Percentiles rank a stretch among this genome's conserved stretches.
These are phyloP conservation scores for Panicum miliaceum DNA, from an alignment of 176 grass and related monocot species.

Conservation along the genomic window DNA sequence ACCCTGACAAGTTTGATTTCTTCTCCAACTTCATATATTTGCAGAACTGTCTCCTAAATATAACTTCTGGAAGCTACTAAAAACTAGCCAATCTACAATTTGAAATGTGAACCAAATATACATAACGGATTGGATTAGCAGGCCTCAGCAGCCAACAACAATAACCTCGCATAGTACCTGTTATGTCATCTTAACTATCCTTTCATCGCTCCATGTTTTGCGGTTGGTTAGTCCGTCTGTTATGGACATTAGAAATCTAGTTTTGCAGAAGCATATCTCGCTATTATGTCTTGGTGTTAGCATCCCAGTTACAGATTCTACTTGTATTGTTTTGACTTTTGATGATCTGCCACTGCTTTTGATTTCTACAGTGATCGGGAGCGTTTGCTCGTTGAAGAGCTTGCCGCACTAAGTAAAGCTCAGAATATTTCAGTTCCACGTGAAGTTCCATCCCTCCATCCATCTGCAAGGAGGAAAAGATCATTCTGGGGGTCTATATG, in stretches of 20 bases:
- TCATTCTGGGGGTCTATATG: constrained; percentile 61
- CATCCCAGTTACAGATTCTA: constrained; percentile 5
- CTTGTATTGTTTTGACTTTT: constrained; percentile 1
- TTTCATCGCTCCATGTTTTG: constrained; percentile 12
- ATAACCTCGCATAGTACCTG: not conserved
- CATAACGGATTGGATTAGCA: not conserved
- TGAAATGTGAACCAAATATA: not conserved
- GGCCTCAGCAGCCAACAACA: not conserved
- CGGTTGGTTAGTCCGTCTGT: not conserved
- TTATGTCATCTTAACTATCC: not conserved
- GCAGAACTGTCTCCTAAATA: not conserved
- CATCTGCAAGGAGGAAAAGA: constrained; percentile 35
- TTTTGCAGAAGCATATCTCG: constrained; percentile 18
- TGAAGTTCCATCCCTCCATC: constrained; percentile 35
- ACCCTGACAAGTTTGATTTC: not conserved
- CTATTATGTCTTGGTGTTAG: not conserved
- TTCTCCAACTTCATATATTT: constrained; percentile 16
- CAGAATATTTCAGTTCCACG: constrained; percentile 46
- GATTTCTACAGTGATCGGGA: constrained; percentile 56
- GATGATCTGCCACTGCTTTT: constrained; percentile 12
- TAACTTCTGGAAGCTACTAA: not conserved
- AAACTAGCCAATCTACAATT: constrained; percentile 1
- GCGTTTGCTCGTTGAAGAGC: constrained; percentile 55
- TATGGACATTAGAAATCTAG: not conserved
- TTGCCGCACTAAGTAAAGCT: constrained; percentile 55